Conservation (phyloP, 495 filamentous ascomycete species). For the Penicillium argentinense region DNA sequence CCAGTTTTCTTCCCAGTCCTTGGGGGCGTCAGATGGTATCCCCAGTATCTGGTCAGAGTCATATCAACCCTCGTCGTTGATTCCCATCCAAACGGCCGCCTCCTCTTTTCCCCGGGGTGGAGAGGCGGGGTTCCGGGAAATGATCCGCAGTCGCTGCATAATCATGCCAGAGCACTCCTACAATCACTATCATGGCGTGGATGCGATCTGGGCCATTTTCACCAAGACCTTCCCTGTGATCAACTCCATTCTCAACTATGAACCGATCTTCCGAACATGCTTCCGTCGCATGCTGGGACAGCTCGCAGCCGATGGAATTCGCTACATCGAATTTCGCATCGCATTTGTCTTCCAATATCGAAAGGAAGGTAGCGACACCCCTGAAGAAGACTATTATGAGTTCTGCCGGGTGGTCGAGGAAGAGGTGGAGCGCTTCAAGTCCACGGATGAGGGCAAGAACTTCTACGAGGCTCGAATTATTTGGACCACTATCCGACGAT, state of each 20-base stretch:
- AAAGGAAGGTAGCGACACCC: slow-evolving; percentile 53
- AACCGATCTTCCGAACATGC: slow-evolving; percentile 83
- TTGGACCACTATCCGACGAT: slow-evolving; percentile 71
- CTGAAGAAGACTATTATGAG: slow-evolving; percentile 61
- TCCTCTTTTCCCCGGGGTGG: slow-evolving; percentile 71
- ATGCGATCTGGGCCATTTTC: slow-evolving; percentile 81
- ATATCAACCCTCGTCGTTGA: slow-evolving; percentile 55
- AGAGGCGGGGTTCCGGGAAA: slow-evolving; percentile 67
- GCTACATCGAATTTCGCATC: slow-evolving; percentile 71
- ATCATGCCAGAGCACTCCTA: slow-evolving; percentile 69
- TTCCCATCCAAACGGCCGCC: slow-evolving; percentile 65
- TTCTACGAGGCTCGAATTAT: slow-evolving; percentile 91
- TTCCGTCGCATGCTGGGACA: slow-evolving; percentile 65
- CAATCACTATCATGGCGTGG: slow-evolving; percentile 76
- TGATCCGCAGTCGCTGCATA: slow-evolving; percentile 73
- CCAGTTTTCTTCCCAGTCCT: slow-evolving; percentile 40
- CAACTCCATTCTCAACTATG: slow-evolving; percentile 76
- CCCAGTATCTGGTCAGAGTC: slow-evolving; percentile 58
- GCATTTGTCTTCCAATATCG: slow-evolving; percentile 63
- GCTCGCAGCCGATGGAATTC: slow-evolving; percentile 73
- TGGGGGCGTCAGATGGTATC: slow-evolving; percentile 18
- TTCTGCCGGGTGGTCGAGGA: slow-evolving; percentile 72
- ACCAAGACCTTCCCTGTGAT: slow-evolving; percentile 66
- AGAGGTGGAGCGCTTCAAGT: slow-evolving; percentile 74
- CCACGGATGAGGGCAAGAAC: slow-evolving; percentile 61